Evolutionary conservation across 1,139 yeast genomes (phyloP).

Genomic region (Arxiozyma slooffiae): DNA sequence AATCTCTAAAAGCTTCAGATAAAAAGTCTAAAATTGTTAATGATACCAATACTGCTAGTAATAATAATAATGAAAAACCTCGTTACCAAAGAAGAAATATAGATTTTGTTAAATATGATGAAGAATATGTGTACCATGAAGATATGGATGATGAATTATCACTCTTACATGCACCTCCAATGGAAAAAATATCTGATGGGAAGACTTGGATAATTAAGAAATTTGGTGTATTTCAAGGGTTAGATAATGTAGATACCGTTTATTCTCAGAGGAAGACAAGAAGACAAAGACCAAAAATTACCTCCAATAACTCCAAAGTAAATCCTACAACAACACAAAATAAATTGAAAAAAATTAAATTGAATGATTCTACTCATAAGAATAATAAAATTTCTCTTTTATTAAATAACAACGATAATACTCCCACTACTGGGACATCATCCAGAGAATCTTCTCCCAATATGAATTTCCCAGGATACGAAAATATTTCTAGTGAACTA

Average conservation of each 20-base stretch:
- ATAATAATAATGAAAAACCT: slow-evolving; percentile 15
- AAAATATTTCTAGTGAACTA: slow-evolving; percentile 62
- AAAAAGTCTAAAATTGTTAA: neutral
- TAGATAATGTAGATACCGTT: slow-evolving; percentile 11
- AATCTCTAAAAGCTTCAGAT: slow-evolving; percentile 4
- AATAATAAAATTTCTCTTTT: neutral
- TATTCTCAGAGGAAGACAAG: slow-evolving; percentile 1
- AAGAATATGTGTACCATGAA: slow-evolving; percentile 61
- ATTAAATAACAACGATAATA: neutral
- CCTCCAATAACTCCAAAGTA: neutral
- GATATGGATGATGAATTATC: slow-evolving; percentile 72
- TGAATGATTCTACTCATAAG: neutral
- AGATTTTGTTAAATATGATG: slow-evolving; percentile 63
- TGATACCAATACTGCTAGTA: slow-evolving; percentile 3
- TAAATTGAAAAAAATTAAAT: neutral
- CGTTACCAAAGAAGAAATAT: slow-evolving; percentile 51
- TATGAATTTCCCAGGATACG: slow-evolving; percentile 30
- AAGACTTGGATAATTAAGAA: slow-evolving; percentile 63
- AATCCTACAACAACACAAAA: neutral
- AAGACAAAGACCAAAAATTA: neutral
- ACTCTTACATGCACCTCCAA: slow-evolving; percentile 46
- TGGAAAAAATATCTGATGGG: slow-evolving; percentile 34
- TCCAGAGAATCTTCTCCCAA: slow-evolving; percentile 5
- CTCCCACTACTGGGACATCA: neutral
- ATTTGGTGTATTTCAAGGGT: slow-evolving; percentile 63